These are phyloP conservation scores for Keithomyces neogunnii DNA, from an alignment of 2,329 filamentous ascomycete species.

Conservation along the genomic window DNA sequence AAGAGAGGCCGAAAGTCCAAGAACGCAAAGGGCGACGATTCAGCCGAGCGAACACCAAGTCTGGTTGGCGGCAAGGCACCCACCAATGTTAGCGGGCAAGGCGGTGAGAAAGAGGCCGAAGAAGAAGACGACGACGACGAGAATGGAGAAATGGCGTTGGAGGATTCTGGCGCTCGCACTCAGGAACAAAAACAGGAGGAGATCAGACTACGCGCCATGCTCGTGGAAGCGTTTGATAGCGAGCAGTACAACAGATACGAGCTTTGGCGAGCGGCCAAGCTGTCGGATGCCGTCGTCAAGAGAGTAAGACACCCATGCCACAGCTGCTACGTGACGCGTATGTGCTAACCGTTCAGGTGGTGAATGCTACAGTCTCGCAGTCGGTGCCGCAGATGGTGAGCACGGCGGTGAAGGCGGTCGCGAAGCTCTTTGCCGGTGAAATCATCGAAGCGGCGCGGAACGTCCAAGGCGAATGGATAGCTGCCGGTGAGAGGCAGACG, in stretches of 20 bases:
- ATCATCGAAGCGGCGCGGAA: slow-evolving; percentile 64
- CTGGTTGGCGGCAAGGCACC: slow-evolving; percentile 31
- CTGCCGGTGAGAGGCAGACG: slow-evolving; percentile 48
- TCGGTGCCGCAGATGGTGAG: slow-evolving; percentile 67
- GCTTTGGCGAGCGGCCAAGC: slow-evolving; percentile 59
- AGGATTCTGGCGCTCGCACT: slow-evolving; percentile 51
- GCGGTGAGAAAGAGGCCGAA: slow-evolving; percentile 37
- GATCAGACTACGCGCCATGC: slow-evolving; percentile 46
- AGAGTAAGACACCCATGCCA: slow-evolving; percentile 39
- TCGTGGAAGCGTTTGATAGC: slow-evolving; percentile 56
- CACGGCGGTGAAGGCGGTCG: slow-evolving; percentile 65
- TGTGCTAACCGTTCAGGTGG: slow-evolving; percentile 38
- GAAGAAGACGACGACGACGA: slow-evolving; percentile 53
- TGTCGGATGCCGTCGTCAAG: slow-evolving; percentile 61
- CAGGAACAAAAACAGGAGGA: slow-evolving; percentile 61
- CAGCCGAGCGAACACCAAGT: slow-evolving; percentile 35
- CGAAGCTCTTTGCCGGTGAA: slow-evolving; percentile 70
- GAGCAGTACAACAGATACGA: slow-evolving; percentile 64
- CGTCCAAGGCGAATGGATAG: slow-evolving; percentile 64
- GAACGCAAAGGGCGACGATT: slow-evolving; percentile 36
- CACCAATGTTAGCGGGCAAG: slow-evolving; percentile 35
- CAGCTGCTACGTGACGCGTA: not conserved
- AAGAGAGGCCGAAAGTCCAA: slow-evolving; percentile 56
- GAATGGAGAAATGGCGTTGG: slow-evolving; percentile 45
- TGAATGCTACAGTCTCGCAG: slow-evolving; percentile 74